phyloP scores from a whole-genome alignment of 768 basidiomycete genomes.

The Lactarius psammicola region DNA sequence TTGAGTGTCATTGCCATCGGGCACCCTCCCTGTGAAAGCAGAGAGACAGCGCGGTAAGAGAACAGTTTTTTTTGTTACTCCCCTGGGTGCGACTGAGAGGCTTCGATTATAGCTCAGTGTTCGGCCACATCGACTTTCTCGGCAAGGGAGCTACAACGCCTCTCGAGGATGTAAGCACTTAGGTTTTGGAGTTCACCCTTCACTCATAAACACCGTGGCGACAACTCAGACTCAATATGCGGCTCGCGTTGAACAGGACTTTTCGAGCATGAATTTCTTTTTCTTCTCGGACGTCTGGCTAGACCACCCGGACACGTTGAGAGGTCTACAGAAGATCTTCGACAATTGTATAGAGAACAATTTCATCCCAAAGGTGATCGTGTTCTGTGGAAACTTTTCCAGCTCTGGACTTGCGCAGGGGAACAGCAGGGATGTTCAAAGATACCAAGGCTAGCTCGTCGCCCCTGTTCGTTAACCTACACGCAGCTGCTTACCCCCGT shows the following conservation, averaged over 20 bases:
- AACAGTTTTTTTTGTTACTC: not conserved
- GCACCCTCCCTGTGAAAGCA: constrained; percentile 93
- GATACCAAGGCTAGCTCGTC: constrained; percentile 70
- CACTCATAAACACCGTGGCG: not conserved
- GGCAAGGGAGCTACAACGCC: constrained; percentile 92
- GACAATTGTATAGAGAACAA: constrained; percentile 85
- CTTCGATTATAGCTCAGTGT: constrained; percentile 65
- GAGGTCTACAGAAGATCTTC: constrained; percentile 80
- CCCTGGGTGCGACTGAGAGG: constrained; percentile 18
- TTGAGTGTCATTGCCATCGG: constrained; percentile 92
- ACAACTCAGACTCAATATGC: constrained; percentile 51
- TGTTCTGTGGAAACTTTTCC: constrained; percentile 95
- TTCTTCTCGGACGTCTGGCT: constrained; percentile 96
- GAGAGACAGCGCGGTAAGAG: constrained; percentile 75
- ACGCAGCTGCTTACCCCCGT: not conserved
- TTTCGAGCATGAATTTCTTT: constrained; percentile 81
- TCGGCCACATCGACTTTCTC: constrained; percentile 95
- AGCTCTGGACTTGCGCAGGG: constrained; percentile 78
- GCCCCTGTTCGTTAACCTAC: not conserved
- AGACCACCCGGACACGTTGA: constrained; percentile 80
- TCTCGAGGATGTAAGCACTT: constrained; percentile 74
- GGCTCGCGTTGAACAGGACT: constrained; percentile 61
- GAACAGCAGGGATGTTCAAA: constrained; percentile 70
- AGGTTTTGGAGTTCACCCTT: not conserved
- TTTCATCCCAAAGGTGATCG: constrained; percentile 85